A percentile compares a stretch with the other conserved stretches of the same genome.
Conservation (phyloP, 345 rosid genomes). For the Aegle marmelos region DNA sequence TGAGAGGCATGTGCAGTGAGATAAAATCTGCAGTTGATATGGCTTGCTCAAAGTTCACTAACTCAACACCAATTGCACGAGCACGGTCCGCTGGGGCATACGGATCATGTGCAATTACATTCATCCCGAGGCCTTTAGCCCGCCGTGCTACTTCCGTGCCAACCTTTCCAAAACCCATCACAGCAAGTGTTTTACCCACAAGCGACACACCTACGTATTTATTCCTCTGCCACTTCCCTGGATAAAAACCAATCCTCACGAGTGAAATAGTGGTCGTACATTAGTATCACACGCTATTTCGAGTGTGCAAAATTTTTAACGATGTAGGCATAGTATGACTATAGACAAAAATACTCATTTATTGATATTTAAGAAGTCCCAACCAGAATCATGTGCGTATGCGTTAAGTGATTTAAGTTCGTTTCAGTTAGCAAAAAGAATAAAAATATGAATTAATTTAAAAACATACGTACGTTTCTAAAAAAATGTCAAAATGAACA, state of each 20-base stretch:
- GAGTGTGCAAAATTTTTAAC: background rate
- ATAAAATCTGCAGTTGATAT: slow-evolving; percentile 37
- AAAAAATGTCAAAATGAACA: background rate
- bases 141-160: slow-evolving; percentile 50
- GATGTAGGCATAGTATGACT: no score
- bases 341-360: background rate
- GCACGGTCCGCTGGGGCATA: slow-evolving; percentile 44
- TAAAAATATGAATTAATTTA: no score
- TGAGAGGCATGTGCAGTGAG: slow-evolving; percentile 50
- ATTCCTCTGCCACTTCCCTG: slow-evolving; percentile 39
- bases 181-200: slow-evolving; percentile 45
- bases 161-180: slow-evolving; percentile 50
- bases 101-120: slow-evolving; percentile 42
- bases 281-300: background rate
- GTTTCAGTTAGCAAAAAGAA: background rate
- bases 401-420: no score
- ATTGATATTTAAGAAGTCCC: no score
- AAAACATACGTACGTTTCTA: no score
- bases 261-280: background rate
- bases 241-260: background rate
- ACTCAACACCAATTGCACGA: slow-evolving; percentile 28
- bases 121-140: slow-evolving; percentile 49
- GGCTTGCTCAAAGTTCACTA: slow-evolving; percentile 40
- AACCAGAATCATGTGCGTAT: no score
- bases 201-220: slow-evolving; percentile 37